Percentiles rank a stretch among this genome's conserved stretches.
phyloP scores from a whole-genome alignment of 805 yeast species.

The Yamadazyma scolyti region DNA sequence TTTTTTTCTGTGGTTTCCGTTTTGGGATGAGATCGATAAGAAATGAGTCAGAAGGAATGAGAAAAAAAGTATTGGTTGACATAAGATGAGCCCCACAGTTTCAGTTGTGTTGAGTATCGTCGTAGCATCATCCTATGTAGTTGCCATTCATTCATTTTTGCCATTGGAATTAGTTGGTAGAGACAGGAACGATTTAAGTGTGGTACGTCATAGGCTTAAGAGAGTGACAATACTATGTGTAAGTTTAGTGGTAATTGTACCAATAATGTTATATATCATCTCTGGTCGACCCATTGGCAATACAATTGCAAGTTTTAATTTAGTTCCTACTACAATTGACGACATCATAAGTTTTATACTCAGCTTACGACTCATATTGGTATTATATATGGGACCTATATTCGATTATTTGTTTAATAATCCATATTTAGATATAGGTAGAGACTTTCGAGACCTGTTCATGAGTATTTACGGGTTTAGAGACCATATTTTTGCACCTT shows the following conservation, averaged over 20 bases:
- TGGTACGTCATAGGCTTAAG: constrained; percentile 38
- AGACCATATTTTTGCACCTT: constrained; percentile 66
- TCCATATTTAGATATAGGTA: constrained; percentile 10
- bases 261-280: too few species aligned
- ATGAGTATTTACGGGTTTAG: constrained; percentile 42
- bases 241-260: constrained; percentile 24
- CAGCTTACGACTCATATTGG: too few species aligned
- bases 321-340: too few species aligned
- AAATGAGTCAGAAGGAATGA: constrained; percentile 14
- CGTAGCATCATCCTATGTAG: constrained; percentile 46
- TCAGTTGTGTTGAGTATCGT: constrained; percentile 17
- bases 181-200: constrained; percentile 40
- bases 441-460: constrained; percentile 14
- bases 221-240: constrained; percentile 31
- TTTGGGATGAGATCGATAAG: too few species aligned
- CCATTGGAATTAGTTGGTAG: constrained; percentile 18
- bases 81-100: background rate
- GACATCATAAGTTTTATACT: too few species aligned
- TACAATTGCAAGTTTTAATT: too few species aligned
- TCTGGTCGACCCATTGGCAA: too few species aligned
- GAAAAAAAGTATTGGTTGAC: constrained; percentile 10
- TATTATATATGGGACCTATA: constrained; percentile 50
- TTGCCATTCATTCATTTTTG: constrained; percentile 28
- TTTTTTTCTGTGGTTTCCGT: too few species aligned
- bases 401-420: constrained; percentile 22